Percentiles rank a stretch among this genome's conserved stretches.
Evolutionary conservation across 257 asterid genomes (phyloP).

Genomic region (Sherardia arvensis): DNA sequence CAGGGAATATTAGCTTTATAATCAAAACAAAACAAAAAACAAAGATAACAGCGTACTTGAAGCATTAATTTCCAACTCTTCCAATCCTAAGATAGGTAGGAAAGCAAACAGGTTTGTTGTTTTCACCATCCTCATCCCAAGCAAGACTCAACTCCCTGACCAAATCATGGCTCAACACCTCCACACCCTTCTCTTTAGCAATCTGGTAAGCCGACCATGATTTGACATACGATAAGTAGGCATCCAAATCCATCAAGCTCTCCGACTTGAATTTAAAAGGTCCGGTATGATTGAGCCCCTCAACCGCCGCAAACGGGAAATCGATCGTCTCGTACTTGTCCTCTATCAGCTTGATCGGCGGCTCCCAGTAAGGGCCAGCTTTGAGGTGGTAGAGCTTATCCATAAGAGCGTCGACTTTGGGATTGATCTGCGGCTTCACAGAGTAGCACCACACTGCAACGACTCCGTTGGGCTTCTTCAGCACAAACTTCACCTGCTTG

Average conservation of each 20-base stretch:
- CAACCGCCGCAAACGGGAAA: constrained; percentile 54
- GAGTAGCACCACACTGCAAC: constrained; percentile 4
- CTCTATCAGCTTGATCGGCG: constrained; percentile 34
- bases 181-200: not conserved
- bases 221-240: constrained; percentile 27
- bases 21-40: too few species aligned
- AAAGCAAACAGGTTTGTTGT: constrained; percentile 30
- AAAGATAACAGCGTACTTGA: not conserved
- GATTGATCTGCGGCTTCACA: not conserved
- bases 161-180: constrained; percentile 27
- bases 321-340: constrained; percentile 38
- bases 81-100: constrained; percentile 73
- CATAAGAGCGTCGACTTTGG: not conserved
- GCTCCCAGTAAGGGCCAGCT: constrained; percentile 35
- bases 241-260: constrained; percentile 50
- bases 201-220: constrained; percentile 1
- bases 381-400: not conserved
- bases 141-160: constrained; percentile 36
- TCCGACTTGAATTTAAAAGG: constrained; percentile 41
- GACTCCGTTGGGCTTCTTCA: constrained; percentile 4
- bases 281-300: constrained; percentile 37
- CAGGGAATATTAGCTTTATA: too few species aligned
- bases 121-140: constrained; percentile 52
- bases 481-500: not conserved
- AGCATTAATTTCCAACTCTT: constrained; percentile 30